phyloP scores from a whole-genome alignment of 2,329 filamentous ascomycete genomes.

The Diaporthe citri region DNA sequence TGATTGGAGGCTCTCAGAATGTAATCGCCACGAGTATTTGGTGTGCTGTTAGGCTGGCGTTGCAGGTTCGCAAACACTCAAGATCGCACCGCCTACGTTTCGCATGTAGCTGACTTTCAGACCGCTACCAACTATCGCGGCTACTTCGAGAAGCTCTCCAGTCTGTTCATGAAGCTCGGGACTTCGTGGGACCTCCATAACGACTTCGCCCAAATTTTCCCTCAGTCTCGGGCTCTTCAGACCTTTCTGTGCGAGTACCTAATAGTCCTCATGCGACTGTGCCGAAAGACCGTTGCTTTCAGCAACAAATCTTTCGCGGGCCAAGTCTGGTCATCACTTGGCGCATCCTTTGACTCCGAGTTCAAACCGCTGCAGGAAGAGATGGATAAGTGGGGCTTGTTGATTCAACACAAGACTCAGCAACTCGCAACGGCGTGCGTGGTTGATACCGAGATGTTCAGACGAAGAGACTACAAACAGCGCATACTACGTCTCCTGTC shows the following conservation, averaged over 20 bases:
- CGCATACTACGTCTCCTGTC: slow-evolving; percentile 18
- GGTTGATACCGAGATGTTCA: neutral
- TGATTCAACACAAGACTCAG: slow-evolving; percentile 6
- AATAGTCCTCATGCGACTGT: slow-evolving; percentile 9
- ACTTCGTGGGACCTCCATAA: slow-evolving; percentile 23
- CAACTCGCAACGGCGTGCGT: neutral
- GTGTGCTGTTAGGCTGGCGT: slow-evolving; percentile 32
- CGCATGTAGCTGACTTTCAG: neutral
- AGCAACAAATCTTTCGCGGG: slow-evolving; percentile 1
- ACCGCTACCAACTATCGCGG: slow-evolving; percentile 1
- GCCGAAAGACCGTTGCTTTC: neutral
- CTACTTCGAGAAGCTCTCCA: slow-evolving; percentile 19
- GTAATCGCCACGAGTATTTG: slow-evolving; percentile 40
- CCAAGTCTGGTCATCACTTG: slow-evolving; percentile 10
- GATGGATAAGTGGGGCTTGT: slow-evolving; percentile 12
- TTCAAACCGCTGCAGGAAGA: slow-evolving; percentile 17
- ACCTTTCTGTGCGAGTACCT: slow-evolving; percentile 8
- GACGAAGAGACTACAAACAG: neutral
- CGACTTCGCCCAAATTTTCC: slow-evolving; percentile 12
- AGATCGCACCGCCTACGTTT: no score
- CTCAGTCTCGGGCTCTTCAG: neutral
- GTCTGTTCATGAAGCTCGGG: neutral
- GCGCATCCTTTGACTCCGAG: slow-evolving; percentile 22
- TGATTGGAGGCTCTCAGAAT: slow-evolving; percentile 37
- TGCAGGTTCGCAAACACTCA: slow-evolving; percentile 26